Conservation (phyloP, 768 basidiomycete genomes). For the Bullera alba region DNA sequence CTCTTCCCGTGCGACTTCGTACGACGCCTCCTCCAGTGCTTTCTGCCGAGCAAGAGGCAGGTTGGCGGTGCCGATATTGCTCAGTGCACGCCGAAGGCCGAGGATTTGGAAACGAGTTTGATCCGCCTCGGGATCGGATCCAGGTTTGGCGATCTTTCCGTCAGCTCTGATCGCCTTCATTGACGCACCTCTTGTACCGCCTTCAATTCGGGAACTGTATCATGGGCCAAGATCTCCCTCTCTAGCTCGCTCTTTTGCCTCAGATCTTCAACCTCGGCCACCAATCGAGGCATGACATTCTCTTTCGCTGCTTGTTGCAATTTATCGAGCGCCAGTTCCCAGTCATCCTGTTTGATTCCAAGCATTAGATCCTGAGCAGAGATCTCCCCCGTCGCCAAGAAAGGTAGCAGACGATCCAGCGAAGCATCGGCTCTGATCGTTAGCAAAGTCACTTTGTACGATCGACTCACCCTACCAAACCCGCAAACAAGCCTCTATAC, state of each 20-base stretch:
- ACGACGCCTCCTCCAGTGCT: conserved; percentile 34
- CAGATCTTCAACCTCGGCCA: too few species aligned
- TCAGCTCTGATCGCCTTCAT: not conserved
- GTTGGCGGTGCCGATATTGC: conserved; percentile 41
- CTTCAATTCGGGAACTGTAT: not conserved
- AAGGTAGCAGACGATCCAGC: conserved; percentile 4
- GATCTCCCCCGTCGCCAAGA: not conserved
- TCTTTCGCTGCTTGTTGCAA: not conserved
- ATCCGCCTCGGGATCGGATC: not conserved
- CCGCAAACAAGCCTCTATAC: conserved; percentile 40
- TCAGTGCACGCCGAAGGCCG: conserved; percentile 48
- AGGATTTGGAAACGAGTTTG: conserved; percentile 35
- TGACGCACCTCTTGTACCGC: not conserved
- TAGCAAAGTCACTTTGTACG: not conserved
- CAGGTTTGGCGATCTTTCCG: not conserved
- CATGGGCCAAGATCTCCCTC: not conserved
- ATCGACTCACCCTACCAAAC: conserved; percentile 28
- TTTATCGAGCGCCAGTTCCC: not conserved
- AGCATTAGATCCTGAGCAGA: not conserved
- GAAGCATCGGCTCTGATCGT: conserved; percentile 20
- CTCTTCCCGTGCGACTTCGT: conserved; percentile 36
- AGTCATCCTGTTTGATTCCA: not conserved
- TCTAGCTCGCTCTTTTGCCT: too few species aligned
- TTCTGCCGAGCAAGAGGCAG: conserved; percentile 33
- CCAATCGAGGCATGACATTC: not conserved